phyloP scores from a whole-genome alignment of 306 rosid species.

The Mimosa pudica region DNA sequence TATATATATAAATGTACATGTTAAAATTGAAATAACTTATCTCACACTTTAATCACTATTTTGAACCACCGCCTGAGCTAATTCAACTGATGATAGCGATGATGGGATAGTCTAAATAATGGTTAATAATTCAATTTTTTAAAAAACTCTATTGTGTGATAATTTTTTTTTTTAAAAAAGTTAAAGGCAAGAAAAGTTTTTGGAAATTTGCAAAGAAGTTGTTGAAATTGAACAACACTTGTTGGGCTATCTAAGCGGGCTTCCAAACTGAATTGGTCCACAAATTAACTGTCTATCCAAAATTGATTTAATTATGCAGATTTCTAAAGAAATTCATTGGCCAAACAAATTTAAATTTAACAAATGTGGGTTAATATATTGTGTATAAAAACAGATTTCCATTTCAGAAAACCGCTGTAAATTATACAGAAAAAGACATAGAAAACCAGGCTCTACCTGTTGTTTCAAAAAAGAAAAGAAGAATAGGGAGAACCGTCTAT shows the following conservation, averaged over 20 bases:
- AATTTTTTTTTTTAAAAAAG: background rate
- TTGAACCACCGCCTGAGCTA: background rate
- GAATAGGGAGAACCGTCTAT: too few relatives aligned
- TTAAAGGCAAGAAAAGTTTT: background rate
- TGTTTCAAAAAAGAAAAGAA: background rate
- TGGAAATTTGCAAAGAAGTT: background rate
- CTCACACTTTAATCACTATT: background rate
- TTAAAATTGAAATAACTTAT: background rate
- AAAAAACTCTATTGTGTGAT: background rate
- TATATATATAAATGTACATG: too few relatives aligned
- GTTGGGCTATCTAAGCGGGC: constrained; percentile 2
- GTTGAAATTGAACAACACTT: background rate
- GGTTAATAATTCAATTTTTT: background rate
- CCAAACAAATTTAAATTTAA: background rate
- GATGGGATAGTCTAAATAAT: too few relatives aligned
- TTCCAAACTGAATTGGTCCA: background rate
- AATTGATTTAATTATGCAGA: background rate
- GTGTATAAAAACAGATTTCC: background rate
- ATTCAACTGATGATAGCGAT: background rate
- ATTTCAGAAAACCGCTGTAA: background rate
- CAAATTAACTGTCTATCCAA: background rate
- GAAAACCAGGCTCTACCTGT: constrained; percentile 19
- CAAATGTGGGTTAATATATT: background rate
- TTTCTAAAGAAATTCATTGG: background rate
- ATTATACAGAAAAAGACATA: background rate